phyloP scores from a whole-genome alignment of 1,139 yeast species.

The Kodamaea sp. region DNA sequence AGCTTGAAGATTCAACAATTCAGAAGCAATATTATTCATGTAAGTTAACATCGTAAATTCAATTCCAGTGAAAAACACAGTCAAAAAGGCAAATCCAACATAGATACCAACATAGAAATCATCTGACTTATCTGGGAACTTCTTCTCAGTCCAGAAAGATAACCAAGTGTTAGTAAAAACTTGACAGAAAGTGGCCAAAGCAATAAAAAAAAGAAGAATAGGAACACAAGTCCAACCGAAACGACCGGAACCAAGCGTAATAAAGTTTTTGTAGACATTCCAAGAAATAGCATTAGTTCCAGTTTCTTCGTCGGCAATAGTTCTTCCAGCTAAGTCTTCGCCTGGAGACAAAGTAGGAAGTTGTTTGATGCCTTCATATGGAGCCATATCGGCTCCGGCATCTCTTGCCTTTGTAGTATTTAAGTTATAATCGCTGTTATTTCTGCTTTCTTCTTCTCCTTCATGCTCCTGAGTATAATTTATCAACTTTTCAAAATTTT shows the following conservation, averaged over 20 bases:
- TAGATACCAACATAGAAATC: conserved; percentile 30
- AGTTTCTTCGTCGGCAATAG: conserved; percentile 35
- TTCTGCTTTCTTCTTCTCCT: conserved; percentile 5
- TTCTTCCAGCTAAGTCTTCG: conserved; percentile 18
- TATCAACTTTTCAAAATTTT: conserved; percentile 25
- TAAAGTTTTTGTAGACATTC: conserved; percentile 41
- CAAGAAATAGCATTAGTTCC: conserved; percentile 34
- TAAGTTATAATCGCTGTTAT: conserved; percentile 8
- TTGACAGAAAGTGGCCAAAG: conserved; percentile 24
- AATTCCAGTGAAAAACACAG: conserved; percentile 46
- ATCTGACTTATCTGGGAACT: conserved; percentile 19
- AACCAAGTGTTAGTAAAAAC: conserved; percentile 36
- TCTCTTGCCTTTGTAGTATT: conserved; percentile 3
- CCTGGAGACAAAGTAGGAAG: background rate
- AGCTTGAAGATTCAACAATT: conserved; percentile 35
- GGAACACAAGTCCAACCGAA: conserved; percentile 34
- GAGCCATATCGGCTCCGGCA: background rate
- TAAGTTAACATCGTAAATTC: conserved; percentile 56
- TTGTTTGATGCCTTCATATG: background rate
- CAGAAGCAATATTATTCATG: conserved; percentile 45
- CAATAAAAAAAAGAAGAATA: conserved; percentile 20
- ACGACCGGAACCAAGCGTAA: conserved; percentile 55
- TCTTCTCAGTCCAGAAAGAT: conserved; percentile 35
- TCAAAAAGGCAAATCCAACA: conserved; percentile 28
- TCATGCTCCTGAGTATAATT: conserved; percentile 21